Evolutionary conservation across 495 filamentous ascomycete species (phyloP), one percentile per base, ranked within the genome.

Genomic region (Xylaria sp.): DNA sequence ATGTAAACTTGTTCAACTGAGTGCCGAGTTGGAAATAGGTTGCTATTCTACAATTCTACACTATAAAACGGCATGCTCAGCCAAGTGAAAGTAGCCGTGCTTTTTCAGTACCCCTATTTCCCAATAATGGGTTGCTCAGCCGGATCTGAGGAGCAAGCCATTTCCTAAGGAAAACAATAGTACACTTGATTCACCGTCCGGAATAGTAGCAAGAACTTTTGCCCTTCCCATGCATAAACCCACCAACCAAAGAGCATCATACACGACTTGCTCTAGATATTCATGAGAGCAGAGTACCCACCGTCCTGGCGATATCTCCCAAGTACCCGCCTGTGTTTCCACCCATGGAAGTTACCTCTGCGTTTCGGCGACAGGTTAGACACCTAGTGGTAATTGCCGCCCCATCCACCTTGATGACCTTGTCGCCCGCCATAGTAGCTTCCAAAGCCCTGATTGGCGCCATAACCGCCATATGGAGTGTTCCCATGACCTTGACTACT

Each of bases 341-440:
- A 43, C 35, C 41, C 52, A 37, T 44, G 41, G 5, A 59, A 43
- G 37, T 50, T 67, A 29, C 64, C 46, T 70, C 37, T 70, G 41
- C 69, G 71, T 70, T 66, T 68, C 19, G 61, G 64, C 59, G 63
- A 71, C 66, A 67, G 62, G 21, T 68, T 66, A 44, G 71, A 77
- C 68, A 61, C 69, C 73, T 85, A 85, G 76, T 85, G 81, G 78
- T 94, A 93, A 83, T 93, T 93, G 78, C 87, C 89, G 73, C 89
- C 91, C 90, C 91, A 93, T 64, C 87, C 87, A 65, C 85, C 82
- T 71, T 82, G 83, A 70, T 78, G 78, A 35, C 78, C 77, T 66
- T 86, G 85, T 46, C 80, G 81, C 46, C 79, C 79, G 50, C 86
- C 86, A 72, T 90, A 89, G 77, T 84, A 86, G 69, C 81, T 84